These are phyloP conservation scores for Cryptosporidium andersoni DNA, from an alignment of 169 alveolate genomes.

Conservation along the genomic window DNA sequence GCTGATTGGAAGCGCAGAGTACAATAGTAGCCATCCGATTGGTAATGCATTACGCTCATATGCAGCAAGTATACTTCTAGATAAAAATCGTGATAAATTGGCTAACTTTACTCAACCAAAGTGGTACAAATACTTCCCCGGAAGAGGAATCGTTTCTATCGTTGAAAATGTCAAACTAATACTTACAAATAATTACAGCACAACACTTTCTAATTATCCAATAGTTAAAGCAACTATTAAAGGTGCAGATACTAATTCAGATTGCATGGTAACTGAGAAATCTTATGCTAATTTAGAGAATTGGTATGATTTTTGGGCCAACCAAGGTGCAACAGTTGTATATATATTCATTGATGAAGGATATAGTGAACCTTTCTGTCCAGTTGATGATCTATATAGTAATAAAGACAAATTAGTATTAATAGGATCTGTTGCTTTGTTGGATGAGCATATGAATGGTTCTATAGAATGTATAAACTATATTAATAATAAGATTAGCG, in stretches of 20 bases:
- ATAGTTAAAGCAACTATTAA: no score
- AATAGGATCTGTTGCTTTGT: constrained; percentile 45
- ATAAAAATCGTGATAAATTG: background rate
- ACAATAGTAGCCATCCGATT: constrained; percentile 47
- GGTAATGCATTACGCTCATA: constrained; percentile 46
- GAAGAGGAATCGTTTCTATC: constrained; percentile 33
- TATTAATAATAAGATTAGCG: constrained; percentile 10
- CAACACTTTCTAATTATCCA: no score
- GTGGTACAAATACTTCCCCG: constrained; percentile 35
- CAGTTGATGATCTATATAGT: background rate
- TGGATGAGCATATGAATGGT: constrained; percentile 67
- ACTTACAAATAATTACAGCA: constrained; percentile 14
- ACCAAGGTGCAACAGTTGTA: constrained; percentile 42
- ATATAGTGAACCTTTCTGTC: background rate
- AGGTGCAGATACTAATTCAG: background rate
- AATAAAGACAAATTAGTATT: constrained; percentile 5
- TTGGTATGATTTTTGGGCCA: constrained; percentile 59
- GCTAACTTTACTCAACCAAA: constrained; percentile 27
- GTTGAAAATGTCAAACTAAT: constrained; percentile 27
- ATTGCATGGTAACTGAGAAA: background rate
- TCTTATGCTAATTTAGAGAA: constrained; percentile 11
- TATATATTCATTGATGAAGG: constrained; percentile 18
- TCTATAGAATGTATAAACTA: constrained; percentile 26
- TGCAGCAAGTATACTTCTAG: constrained; percentile 2
- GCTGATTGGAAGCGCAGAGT: constrained; percentile 60